Evolutionary conservation across 495 filamentous ascomycete genomes (phyloP).

Genomic region (Massariosphaeria phaeospora): DNA sequence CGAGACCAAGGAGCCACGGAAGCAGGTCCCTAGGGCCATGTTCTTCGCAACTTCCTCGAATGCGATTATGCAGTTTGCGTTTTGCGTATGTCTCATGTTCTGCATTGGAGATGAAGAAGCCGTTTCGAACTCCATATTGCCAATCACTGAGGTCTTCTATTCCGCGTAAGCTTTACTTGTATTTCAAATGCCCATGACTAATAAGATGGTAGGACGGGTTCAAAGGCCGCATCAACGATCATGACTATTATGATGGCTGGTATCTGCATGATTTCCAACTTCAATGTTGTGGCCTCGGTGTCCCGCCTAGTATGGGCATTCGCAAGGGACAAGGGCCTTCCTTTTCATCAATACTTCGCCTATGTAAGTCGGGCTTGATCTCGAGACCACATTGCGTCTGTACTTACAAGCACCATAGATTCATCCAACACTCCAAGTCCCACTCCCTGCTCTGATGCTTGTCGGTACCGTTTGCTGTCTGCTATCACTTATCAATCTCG

Average conservation of each 20-base stretch:
- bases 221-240: constrained; percentile 20
- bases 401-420: constrained; percentile 19
- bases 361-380: constrained; percentile 17
- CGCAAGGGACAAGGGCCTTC: constrained; percentile 31
- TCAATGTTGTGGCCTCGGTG: constrained; percentile 29
- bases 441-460: constrained; percentile 43
- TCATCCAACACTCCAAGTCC: constrained; percentile 39
- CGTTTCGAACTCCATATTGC: constrained; percentile 6
- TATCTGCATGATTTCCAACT: constrained; percentile 18
- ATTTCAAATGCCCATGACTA: not conserved
- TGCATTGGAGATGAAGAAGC: constrained; percentile 21
- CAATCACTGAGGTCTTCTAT: constrained; percentile 27
- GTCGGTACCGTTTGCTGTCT: constrained; percentile 39
- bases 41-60: constrained; percentile 13
- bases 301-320: constrained; percentile 32
- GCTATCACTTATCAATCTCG: constrained; percentile 38
- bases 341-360: constrained; percentile 30
- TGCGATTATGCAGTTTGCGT: constrained; percentile 17
- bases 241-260: constrained; percentile 11
- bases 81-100: constrained; percentile 22
- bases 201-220: constrained; percentile 1
- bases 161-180: not conserved
- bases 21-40: constrained; percentile 24
- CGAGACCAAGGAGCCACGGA: constrained; percentile 29
- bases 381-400: not conserved